phyloP scores from a whole-genome alignment of 805 yeast species.

The Zygosaccharomyces kombuchaensis region DNA sequence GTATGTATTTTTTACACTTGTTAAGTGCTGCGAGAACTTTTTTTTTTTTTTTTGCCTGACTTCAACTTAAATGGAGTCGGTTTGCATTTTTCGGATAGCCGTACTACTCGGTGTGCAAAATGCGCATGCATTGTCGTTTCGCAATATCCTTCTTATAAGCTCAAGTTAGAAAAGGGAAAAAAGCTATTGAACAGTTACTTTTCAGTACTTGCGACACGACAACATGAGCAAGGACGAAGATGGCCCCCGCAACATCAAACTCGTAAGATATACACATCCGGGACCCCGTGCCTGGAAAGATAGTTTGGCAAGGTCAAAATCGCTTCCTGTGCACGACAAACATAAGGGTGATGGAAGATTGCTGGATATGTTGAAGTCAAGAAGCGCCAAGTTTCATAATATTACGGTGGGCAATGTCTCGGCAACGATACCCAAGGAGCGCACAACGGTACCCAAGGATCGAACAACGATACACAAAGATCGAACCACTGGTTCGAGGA shows the following conservation, averaged over 20 bases:
- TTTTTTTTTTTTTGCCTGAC: no score
- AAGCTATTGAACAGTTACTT: not conserved
- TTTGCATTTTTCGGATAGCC: not conserved
- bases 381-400: conserved; percentile 6
- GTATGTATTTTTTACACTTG: no score
- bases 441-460: not conserved
- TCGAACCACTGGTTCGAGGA: not conserved
- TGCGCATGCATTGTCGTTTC: not conserved
- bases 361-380: conserved; percentile 4
- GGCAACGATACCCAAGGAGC: not conserved
- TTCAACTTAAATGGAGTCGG: no score
- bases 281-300: conserved; percentile 3
- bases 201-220: not conserved
- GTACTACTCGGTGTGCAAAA: not conserved
- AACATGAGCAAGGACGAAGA: conserved; percentile 2
- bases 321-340: conserved; percentile 2
- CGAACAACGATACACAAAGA: not conserved
- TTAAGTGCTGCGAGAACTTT: no score
- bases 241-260: conserved; percentile 5
- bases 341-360: conserved; percentile 2
- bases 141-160: not conserved
- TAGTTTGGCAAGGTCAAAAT: conserved; percentile 2
- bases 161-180: conserved; percentile 1
- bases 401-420: not conserved
- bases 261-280: conserved; percentile 6